A percentile compares a stretch with the other conserved stretches of the same genome.
These are phyloP conservation scores for Haplosporangium sp. DNA, from an alignment of 371 early-diverging fungal species.

Conservation along the genomic window DNA sequence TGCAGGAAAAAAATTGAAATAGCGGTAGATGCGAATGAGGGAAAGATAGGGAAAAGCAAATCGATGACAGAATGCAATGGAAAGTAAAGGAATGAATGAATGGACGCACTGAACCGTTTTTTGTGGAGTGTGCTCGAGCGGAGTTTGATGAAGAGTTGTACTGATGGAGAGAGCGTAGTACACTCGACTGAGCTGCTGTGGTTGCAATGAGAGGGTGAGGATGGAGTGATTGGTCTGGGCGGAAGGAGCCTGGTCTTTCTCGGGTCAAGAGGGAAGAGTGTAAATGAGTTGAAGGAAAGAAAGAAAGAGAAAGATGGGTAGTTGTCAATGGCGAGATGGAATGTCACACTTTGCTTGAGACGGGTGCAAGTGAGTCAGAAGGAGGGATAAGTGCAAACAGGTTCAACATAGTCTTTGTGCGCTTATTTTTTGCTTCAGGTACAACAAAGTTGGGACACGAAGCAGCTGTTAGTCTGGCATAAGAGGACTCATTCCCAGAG, in stretches of 20 bases:
- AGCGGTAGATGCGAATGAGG: neutral
- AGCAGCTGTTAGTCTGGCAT: no score
- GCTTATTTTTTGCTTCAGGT: no score
- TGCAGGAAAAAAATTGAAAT: neutral
- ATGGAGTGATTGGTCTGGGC: neutral
- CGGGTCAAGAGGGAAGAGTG: neutral
- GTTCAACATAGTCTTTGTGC: no score
- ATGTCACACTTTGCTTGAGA: neutral
- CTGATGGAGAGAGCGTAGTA: neutral
- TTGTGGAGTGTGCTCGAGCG: neutral
- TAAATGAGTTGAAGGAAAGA: neutral
- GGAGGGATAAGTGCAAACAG: neutral
- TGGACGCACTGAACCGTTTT: neutral
- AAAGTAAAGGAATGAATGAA: neutral
- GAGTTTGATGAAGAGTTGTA: neutral
- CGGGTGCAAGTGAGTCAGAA: constrained; percentile 4
- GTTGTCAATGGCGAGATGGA: neutral
- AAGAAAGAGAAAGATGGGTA: neutral
- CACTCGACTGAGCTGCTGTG: neutral
- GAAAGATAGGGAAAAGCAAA: neutral
- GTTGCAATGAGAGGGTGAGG: neutral
- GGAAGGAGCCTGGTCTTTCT: neutral
- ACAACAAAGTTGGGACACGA: no score
- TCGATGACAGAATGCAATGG: no score
- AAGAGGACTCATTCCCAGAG: no score